phyloP scores from a whole-genome alignment of 305 asterid species.

The Plantago lanceolata region DNA sequence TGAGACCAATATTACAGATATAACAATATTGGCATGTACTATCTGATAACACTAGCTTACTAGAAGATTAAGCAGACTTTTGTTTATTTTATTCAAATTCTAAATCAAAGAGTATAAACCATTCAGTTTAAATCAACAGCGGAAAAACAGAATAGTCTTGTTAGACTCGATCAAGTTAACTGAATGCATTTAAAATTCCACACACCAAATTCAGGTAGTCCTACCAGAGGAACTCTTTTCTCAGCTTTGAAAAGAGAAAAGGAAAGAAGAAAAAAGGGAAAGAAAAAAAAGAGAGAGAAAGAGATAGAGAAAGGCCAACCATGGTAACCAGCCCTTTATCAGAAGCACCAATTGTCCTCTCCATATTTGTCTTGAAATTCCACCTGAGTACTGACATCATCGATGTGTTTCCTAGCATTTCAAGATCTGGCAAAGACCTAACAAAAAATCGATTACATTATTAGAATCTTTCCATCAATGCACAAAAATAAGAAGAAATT shows the following conservation, averaged over 20 bases:
- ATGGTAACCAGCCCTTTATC: slow-evolving; percentile 62
- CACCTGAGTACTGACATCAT: slow-evolving; percentile 66
- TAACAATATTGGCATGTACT: too few species aligned
- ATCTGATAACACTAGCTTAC: too few species aligned
- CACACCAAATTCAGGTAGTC: not conserved
- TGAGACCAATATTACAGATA: not conserved
- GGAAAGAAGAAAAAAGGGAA: too few species aligned
- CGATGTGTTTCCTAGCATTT: slow-evolving; percentile 57
- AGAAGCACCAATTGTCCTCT: slow-evolving; percentile 72
- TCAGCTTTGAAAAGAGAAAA: not conserved
- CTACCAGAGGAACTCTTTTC: slow-evolving; percentile 2
- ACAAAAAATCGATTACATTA: slow-evolving; percentile 22
- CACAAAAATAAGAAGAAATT: slow-evolving; percentile 15
- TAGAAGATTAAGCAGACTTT: not conserved
- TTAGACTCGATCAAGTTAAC: slow-evolving; percentile 8
- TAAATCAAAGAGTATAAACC: slow-evolving; percentile 3
- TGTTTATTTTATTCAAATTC: slow-evolving; percentile 3
- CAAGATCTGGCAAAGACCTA: slow-evolving; percentile 76
- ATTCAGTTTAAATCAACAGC: slow-evolving; percentile 1
- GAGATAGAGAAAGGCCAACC: too few species aligned
- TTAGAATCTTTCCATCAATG: slow-evolving; percentile 15
- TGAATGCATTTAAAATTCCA: not conserved
- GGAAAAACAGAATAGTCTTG: too few species aligned
- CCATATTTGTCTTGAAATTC: slow-evolving; percentile 78
- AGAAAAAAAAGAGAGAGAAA: slow-evolving; percentile 21